Percentiles rank a stretch among this genome's conserved stretches.
phyloP scores from a whole-genome alignment of 148 eudicot species.

The Rhododendron molle region DNA sequence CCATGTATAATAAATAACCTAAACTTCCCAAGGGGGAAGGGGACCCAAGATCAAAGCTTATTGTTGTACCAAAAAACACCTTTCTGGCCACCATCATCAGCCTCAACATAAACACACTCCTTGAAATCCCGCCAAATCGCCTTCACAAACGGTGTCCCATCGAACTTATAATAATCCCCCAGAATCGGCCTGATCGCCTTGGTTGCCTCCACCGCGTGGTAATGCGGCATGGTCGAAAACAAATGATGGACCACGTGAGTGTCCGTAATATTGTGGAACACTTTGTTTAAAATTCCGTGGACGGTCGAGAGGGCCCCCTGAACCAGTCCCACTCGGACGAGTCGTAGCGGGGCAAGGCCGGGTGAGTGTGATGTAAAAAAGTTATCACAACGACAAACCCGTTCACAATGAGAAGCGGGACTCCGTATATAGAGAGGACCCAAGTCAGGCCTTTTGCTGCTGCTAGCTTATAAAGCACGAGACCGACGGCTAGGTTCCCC shows the following conservation, averaged over 20 bases:
- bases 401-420: conserved; percentile 63
- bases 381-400: conserved; percentile 80
- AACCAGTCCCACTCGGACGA: conserved; percentile 90
- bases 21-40: not conserved
- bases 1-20: no score
- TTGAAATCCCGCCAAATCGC: conserved; percentile 78
- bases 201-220: conserved; percentile 91
- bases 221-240: conserved; percentile 87
- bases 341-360: conserved; percentile 74
- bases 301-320: conserved; percentile 80
- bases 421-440: conserved; percentile 63
- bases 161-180: conserved; percentile 64
- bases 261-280: conserved; percentile 79
- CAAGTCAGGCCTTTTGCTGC: conserved; percentile 53
- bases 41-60: conserved; percentile 34
- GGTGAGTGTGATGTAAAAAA: conserved; percentile 78
- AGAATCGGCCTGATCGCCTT: conserved; percentile 74
- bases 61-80: conserved; percentile 86
- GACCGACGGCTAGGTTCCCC: conserved; percentile 45
- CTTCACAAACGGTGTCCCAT: conserved; percentile 54
- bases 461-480: conserved; percentile 48
- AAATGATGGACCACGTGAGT: conserved; percentile 88
- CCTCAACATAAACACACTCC: conserved; percentile 72
- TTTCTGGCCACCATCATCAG: conserved; percentile 50
- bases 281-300: conserved; percentile 73